phyloP scores from a whole-genome alignment of 1,139 yeast genomes.

The Insectozyma bohioensis region DNA sequence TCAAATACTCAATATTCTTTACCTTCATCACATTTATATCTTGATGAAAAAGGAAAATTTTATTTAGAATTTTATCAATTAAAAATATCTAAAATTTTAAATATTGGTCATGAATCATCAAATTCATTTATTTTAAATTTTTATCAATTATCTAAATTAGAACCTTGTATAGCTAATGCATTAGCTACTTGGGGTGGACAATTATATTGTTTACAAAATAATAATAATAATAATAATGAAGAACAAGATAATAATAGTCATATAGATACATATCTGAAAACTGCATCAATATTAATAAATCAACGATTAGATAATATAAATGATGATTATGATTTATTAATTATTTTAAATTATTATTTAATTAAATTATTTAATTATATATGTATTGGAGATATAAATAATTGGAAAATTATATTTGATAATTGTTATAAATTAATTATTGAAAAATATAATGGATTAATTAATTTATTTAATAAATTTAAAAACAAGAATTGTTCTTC shows the following conservation, averaged over 20 bases:
- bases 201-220: constrained; percentile 1
- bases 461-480: no score
- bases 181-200: constrained; percentile 9
- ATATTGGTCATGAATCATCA: constrained; percentile 2
- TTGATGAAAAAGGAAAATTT: constrained; percentile 4
- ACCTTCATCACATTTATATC: neutral
- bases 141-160: constrained; percentile 1
- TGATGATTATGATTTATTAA: constrained; percentile 1
- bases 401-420: no score
- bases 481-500: no score
- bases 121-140: constrained; percentile 4
- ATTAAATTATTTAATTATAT: constrained; percentile 1
- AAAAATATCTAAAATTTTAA: constrained; percentile 4
- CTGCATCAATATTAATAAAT: neutral
- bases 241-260: constrained; percentile 9
- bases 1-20: constrained; percentile 1
- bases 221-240: no score
- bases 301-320: neutral
- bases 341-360: constrained; percentile 5
- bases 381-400: constrained; percentile 7
- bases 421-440: no score
- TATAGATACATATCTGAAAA: neutral
- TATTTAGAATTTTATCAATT: constrained; percentile 5
- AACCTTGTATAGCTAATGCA: constrained; percentile 7
- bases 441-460: no score